These are phyloP conservation scores for Hondaea fermentalgiana DNA, from an alignment of 108 stramenopile genomes.

Conservation along the genomic window DNA sequence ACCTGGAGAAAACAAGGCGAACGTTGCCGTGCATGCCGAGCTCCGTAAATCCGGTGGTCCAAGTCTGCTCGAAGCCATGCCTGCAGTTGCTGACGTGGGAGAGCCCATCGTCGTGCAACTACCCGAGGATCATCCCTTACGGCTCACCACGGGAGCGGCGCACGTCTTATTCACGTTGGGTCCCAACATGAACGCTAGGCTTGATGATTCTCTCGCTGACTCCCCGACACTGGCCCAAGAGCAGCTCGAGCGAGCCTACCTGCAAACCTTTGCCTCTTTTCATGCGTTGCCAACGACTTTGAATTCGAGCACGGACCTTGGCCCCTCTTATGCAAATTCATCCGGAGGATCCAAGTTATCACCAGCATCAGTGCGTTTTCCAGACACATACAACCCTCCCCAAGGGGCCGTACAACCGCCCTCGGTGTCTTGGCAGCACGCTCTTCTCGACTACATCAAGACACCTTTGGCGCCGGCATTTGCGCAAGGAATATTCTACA, in stretches of 20 bases:
- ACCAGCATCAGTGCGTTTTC: too few relatives aligned
- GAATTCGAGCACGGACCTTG: too few relatives aligned
- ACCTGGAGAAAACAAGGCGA: not conserved
- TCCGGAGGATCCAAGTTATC: too few relatives aligned
- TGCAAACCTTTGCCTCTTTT: not conserved
- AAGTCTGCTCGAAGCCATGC: too few relatives aligned
- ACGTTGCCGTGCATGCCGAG: not conserved
- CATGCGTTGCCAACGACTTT: not conserved
- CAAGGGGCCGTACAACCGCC: not conserved
- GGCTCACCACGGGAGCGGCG: not conserved
- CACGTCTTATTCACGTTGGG: not conserved
- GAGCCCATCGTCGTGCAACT: not conserved
- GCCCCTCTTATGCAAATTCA: too few relatives aligned
- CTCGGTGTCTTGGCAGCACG: not conserved
- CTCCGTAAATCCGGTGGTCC: not conserved
- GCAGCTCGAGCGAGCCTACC: not conserved
- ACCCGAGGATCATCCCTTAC: not conserved
- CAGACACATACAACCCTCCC: not conserved
- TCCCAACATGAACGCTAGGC: not conserved
- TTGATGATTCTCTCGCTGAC: not conserved
- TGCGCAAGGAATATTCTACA: not conserved
- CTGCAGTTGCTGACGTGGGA: not conserved
- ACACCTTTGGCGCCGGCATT: not conserved
- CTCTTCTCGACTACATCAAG: not conserved
- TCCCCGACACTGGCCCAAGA: not conserved